Evolutionary conservation across 2,329 filamentous ascomycete genomes (phyloP).

Genomic region (Exophiala dermatitidis): DNA sequence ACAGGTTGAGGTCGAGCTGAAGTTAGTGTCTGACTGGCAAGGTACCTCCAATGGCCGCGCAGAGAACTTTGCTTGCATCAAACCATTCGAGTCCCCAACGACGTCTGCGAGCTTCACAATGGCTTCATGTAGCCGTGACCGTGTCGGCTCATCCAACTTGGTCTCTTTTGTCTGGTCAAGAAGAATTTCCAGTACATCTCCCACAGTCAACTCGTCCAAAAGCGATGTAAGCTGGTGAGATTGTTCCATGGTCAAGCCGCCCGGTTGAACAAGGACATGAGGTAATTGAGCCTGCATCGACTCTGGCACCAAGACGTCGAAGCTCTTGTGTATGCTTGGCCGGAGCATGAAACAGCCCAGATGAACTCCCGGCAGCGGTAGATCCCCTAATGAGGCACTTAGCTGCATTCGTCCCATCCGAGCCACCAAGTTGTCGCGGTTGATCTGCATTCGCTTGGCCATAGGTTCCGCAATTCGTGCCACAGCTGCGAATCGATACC

Average conservation of each 20-base stretch:
- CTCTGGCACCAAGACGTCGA: conserved; percentile 56
- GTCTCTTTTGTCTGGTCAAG: conserved; percentile 13
- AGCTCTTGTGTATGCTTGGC: conserved; percentile 49
- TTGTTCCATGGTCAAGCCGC: conserved; percentile 50
- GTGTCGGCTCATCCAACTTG: conserved; percentile 31
- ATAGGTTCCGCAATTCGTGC: conserved; percentile 63
- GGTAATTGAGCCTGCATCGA: conserved; percentile 55
- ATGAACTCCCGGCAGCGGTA: conserved; percentile 35
- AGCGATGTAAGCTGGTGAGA: conserved; percentile 41
- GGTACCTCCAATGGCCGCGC: conserved; percentile 34
- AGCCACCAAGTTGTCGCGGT: conserved; percentile 52
- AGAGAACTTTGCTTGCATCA: conserved; percentile 35
- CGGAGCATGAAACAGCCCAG: conserved; percentile 40
- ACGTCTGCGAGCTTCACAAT: conserved; percentile 34
- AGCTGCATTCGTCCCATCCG: conserved; percentile 59
- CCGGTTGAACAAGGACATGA: conserved; percentile 48
- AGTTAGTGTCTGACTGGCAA: conserved; percentile 25
- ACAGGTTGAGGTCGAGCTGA: conserved; percentile 35
- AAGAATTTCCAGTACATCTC: conserved; percentile 34
- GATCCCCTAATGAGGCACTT: conserved; percentile 35
- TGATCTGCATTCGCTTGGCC: conserved; percentile 66
- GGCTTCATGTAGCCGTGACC: conserved; percentile 43
- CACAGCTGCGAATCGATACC: conserved; percentile 69
- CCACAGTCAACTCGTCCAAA: conserved; percentile 38
- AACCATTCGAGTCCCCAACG: conserved; percentile 40